Evolutionary conservation across 495 filamentous ascomycete genomes (phyloP).

Genomic region (Penicillium subrubescens): DNA sequence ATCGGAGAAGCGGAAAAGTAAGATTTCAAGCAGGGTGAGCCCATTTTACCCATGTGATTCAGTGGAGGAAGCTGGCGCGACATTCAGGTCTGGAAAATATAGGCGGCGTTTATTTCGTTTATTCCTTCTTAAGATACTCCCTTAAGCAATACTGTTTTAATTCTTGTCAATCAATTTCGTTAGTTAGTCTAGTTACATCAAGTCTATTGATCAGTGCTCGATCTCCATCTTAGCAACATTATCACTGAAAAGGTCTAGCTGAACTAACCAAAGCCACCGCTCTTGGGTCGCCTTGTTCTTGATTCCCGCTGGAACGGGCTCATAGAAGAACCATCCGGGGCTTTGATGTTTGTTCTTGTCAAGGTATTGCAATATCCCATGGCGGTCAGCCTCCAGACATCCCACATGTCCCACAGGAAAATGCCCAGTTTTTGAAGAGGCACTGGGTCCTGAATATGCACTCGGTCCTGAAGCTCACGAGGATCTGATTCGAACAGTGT

Average conservation of each 20-base stretch:
- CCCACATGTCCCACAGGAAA: not conserved
- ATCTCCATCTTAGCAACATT: too few relatives aligned
- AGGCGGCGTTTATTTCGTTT: not conserved
- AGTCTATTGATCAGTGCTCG: too few relatives aligned
- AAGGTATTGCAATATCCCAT: not conserved
- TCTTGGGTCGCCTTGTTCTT: not conserved
- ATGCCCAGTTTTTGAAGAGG: not conserved
- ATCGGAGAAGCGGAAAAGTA: not conserved
- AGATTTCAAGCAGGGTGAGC: not conserved
- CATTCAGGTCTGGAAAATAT: not conserved
- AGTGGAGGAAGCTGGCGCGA: not conserved
- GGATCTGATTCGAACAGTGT: not conserved
- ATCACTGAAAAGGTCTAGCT: not conserved
- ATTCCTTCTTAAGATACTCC: constrained; percentile 1
- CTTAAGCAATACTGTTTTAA: constrained; percentile 2
- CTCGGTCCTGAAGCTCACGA: not conserved
- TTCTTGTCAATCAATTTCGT: not conserved
- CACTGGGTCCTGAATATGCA: not conserved
- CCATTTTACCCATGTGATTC: not conserved
- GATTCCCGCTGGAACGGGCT: not conserved
- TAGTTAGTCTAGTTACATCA: not conserved
- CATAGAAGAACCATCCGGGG: not conserved
- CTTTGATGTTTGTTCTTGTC: not conserved
- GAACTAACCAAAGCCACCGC: not conserved
- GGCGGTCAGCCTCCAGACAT: not conserved